Conservation (phyloP, 495 filamentous ascomycete genomes). For the Durotheca rogersii region DNA sequence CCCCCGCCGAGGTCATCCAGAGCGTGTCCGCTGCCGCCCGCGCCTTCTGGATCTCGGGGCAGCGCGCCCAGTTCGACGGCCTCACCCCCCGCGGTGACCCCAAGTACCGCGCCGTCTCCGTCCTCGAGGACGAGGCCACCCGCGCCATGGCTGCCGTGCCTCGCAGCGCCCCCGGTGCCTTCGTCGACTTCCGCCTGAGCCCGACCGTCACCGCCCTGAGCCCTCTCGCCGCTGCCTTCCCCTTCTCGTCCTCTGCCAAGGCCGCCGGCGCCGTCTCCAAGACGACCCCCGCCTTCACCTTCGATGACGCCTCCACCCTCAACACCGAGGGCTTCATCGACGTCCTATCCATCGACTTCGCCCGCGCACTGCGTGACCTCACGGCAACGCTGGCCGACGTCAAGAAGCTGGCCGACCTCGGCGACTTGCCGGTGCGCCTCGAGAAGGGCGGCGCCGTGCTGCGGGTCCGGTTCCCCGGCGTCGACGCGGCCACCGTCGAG, state of each 20-base stretch:
- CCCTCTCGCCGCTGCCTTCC: slow-evolving; percentile 52
- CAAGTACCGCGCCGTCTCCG: slow-evolving; percentile 68
- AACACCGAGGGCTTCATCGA: slow-evolving; percentile 81
- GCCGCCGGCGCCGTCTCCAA: slow-evolving; percentile 30
- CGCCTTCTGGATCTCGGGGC: slow-evolving; percentile 83
- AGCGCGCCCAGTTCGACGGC: slow-evolving; percentile 82
- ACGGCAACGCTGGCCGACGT: slow-evolving; percentile 78
- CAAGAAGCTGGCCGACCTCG: slow-evolving; percentile 69
- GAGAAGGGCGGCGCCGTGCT: slow-evolving; percentile 59
- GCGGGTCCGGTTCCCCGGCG: slow-evolving; percentile 85
- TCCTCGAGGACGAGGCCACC: slow-evolving; percentile 67
- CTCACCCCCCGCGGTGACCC: slow-evolving; percentile 68
- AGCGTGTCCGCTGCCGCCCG: slow-evolving; percentile 90
- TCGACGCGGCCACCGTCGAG: slow-evolving; percentile 82
- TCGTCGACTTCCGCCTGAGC: slow-evolving; percentile 79
- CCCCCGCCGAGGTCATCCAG: slow-evolving; percentile 85
- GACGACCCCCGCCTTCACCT: slow-evolving; percentile 36
- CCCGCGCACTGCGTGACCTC: slow-evolving; percentile 80
- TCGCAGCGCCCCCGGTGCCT: slow-evolving; percentile 66
- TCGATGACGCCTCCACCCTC: slow-evolving; percentile 58
- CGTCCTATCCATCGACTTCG: slow-evolving; percentile 83
- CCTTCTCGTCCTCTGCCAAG: slow-evolving; percentile 36
- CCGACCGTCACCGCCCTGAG: slow-evolving; percentile 85
- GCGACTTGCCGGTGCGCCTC: slow-evolving; percentile 78
- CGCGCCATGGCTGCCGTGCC: slow-evolving; percentile 58